Conservation (phyloP, 352 stramenopile genomes). For the Thalassiosira delicatula region DNA sequence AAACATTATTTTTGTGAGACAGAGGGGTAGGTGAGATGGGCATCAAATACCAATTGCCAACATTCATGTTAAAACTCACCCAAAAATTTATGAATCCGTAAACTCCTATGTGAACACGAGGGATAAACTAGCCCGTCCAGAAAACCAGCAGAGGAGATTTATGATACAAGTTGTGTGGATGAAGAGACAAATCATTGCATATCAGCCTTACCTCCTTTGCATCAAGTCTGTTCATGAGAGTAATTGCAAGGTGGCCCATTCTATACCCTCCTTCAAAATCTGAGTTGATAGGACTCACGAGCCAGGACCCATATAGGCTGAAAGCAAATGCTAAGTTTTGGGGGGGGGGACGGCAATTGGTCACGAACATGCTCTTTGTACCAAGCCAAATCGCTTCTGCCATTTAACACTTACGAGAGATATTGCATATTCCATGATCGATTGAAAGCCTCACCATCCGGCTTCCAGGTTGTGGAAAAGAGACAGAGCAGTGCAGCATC, state of each 20-base stretch:
- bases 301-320: conserved; percentile 33
- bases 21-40: too few species aligned
- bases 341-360: too few species aligned
- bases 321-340: conserved; percentile 12
- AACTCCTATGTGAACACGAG: conserved; percentile 43
- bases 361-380: too few species aligned
- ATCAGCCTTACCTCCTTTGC: not conserved
- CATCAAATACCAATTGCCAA: too few species aligned
- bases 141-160: conserved; percentile 47
- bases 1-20: too few species aligned
- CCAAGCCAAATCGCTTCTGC: too few species aligned
- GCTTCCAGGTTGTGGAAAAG: too few species aligned
- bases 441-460: not conserved
- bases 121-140: conserved; percentile 45
- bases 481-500: too few species aligned
- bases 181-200: not conserved
- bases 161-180: not conserved
- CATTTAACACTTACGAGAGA: too few species aligned
- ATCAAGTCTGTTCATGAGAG: not conserved
- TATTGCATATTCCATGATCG: not conserved
- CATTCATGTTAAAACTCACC: too few species aligned
- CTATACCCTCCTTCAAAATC: conserved; percentile 64
- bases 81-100: conserved; percentile 53
- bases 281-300: conserved; percentile 52
- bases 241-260: conserved; percentile 60